These are phyloP conservation scores for Porodaedalea pini DNA, from an alignment of 1,284 basidiomycete species.

Conservation along the genomic window DNA sequence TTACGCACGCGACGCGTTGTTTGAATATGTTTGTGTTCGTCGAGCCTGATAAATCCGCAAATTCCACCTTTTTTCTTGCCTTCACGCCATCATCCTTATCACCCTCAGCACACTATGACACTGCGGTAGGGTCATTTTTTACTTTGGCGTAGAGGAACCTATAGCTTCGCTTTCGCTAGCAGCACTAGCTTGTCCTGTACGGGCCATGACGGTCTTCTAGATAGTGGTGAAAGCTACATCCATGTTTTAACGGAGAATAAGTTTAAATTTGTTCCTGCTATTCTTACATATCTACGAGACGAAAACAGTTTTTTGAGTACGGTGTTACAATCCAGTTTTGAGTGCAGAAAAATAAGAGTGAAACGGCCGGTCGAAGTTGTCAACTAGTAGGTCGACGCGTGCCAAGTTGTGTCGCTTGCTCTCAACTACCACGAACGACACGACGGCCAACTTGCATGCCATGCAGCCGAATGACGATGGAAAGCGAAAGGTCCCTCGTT, in stretches of 20 bases:
- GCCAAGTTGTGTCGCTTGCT: too few species aligned
- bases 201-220: constrained; percentile 40
- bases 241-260: not conserved
- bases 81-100: constrained; percentile 30
- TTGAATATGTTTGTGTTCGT: not conserved
- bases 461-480: not conserved
- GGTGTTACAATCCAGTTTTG: too few species aligned
- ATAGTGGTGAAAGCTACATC: constrained; percentile 40
- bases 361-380: too few species aligned
- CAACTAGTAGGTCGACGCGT: too few species aligned
- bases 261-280: not conserved
- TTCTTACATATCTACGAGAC: not conserved
- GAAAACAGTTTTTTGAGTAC: too few species aligned
- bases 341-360: not conserved
- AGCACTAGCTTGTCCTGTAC: constrained; percentile 33
- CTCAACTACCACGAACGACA: constrained; percentile 3
- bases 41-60: not conserved
- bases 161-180: constrained; percentile 40
- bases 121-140: constrained; percentile 30
- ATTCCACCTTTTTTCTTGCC: not conserved
- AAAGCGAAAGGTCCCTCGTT: constrained; percentile 9
- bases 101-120: constrained; percentile 24
- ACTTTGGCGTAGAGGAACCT: constrained; percentile 30
- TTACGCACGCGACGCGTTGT: too few species aligned
- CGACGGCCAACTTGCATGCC: not conserved